Conservation (phyloP, 768 basidiomycete species). For the Leccinum boreale region DNA sequence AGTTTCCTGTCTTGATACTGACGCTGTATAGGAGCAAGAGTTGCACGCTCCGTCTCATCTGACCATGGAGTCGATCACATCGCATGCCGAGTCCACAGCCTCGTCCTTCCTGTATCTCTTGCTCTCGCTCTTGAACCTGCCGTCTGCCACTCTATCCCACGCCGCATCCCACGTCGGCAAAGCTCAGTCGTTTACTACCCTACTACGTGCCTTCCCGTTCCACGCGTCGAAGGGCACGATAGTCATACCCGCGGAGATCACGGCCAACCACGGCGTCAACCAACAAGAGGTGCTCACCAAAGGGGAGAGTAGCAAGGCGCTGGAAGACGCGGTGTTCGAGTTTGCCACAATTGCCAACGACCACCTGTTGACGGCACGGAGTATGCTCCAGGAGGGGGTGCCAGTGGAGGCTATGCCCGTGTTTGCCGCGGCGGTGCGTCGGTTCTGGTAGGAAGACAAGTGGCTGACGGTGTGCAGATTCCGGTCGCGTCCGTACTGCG, state of each 20-base stretch:
- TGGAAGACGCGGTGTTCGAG: constrained; percentile 79
- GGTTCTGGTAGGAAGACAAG: background rate
- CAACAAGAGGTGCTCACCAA: constrained; percentile 77
- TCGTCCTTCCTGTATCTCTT: constrained; percentile 76
- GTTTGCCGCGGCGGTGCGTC: constrained; percentile 68
- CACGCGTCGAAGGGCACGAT: constrained; percentile 70
- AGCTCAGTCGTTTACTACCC: constrained; percentile 66
- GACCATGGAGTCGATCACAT: constrained; percentile 62
- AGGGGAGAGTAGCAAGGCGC: constrained; percentile 49
- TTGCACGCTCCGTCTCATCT: constrained; percentile 61
- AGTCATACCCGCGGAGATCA: constrained; percentile 79
- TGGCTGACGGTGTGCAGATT: constrained; percentile 41
- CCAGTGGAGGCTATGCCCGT: constrained; percentile 63
- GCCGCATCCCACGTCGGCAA: constrained; percentile 80
- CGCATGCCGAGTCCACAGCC: constrained; percentile 77
- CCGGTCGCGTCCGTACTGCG: constrained; percentile 63
- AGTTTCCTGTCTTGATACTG: constrained; percentile 20
- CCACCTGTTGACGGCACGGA: constrained; percentile 70
- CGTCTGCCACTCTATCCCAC: constrained; percentile 60
- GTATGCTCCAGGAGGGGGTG: constrained; percentile 60
- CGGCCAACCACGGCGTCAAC: constrained; percentile 69
- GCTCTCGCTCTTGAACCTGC: constrained; percentile 61
- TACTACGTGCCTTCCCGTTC: constrained; percentile 74
- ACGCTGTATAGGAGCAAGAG: constrained; percentile 54
- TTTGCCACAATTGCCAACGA: constrained; percentile 81